Evolutionary conservation across 345 rosid species (phyloP).

Genomic region (rapeseed (Brassica napus)): DNA sequence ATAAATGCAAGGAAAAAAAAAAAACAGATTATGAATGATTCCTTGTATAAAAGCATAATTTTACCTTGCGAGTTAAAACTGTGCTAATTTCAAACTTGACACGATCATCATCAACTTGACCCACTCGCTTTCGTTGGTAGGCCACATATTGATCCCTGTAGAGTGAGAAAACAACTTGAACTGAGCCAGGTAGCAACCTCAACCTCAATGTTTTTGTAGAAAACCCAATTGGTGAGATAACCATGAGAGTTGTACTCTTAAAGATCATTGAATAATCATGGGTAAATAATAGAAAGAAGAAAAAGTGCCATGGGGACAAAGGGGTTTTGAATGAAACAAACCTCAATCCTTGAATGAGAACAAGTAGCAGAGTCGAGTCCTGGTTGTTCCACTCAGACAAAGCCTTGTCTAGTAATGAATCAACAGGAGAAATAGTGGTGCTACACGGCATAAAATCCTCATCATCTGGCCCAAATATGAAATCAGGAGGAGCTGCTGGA

Average conservation of each 20-base stretch:
- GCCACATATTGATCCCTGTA: constrained; percentile 64
- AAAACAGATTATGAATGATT: neutral
- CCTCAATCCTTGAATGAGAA: constrained; percentile 80
- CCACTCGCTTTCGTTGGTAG: constrained; percentile 70
- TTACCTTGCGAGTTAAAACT: constrained; percentile 86
- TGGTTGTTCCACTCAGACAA: constrained; percentile 68
- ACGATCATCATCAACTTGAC: constrained; percentile 80
- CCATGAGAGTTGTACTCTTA: neutral
- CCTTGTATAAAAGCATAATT: neutral
- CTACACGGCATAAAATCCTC: constrained; percentile 69
- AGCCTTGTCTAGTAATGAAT: constrained; percentile 36
- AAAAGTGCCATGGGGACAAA: neutral
- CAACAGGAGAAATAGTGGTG: constrained; percentile 28
- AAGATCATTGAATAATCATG: neutral
- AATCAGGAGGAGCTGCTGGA: constrained; percentile 72
- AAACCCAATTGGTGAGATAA: neutral
- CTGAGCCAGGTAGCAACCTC: constrained; percentile 46
- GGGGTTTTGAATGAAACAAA: constrained; percentile 9
- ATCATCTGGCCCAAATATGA: constrained; percentile 80
- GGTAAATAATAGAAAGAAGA: neutral
- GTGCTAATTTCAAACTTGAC: constrained; percentile 86
- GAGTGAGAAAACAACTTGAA: neutral
- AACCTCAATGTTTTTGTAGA: constrained; percentile 27
- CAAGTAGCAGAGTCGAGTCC: constrained; percentile 64
- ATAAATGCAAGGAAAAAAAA: neutral